A percentile compares a stretch with the other conserved stretches of the same genome.
Evolutionary conservation across 495 filamentous ascomycete genomes (phyloP).

Genomic region (Penicillium mononematosum): DNA sequence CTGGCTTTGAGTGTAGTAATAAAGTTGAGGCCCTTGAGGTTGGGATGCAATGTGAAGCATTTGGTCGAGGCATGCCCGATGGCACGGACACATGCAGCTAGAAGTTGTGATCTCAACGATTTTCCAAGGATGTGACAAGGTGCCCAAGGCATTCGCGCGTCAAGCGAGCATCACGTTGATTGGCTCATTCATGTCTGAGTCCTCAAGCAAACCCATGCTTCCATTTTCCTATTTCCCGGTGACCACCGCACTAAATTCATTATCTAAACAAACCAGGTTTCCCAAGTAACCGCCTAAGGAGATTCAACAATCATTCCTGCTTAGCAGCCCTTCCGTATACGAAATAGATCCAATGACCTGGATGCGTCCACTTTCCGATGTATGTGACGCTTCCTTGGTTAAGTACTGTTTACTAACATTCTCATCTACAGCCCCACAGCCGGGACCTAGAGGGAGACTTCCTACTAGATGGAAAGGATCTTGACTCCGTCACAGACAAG

Average conservation of each 20-base stretch:
- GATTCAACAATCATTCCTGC: background rate
- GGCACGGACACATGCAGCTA: background rate
- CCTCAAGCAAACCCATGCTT: no score
- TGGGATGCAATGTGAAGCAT: background rate
- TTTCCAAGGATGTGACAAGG: background rate
- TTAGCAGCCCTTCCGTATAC: background rate
- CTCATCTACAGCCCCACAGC: slow-evolving; percentile 9
- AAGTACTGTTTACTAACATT: slow-evolving; percentile 12
- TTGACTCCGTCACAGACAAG: slow-evolving; percentile 17
- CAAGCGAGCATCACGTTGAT: background rate
- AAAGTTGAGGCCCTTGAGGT: background rate
- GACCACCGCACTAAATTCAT: background rate
- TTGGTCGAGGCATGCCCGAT: background rate
- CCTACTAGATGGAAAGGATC: slow-evolving; percentile 14
- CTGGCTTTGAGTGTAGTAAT: background rate
- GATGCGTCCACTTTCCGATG: background rate
- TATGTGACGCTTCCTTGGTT: background rate
- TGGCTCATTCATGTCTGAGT: background rate
- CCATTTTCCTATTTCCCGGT: background rate
- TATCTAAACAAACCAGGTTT: background rate
- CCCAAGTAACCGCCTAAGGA: background rate
- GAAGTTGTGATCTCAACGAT: background rate
- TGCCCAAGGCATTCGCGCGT: background rate
- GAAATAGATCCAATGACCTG: background rate
- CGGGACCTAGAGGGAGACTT: slow-evolving; percentile 4